These are phyloP conservation scores for Sugiyamaella chiloensis DNA, from an alignment of 805 yeast genomes.

Conservation along the genomic window DNA sequence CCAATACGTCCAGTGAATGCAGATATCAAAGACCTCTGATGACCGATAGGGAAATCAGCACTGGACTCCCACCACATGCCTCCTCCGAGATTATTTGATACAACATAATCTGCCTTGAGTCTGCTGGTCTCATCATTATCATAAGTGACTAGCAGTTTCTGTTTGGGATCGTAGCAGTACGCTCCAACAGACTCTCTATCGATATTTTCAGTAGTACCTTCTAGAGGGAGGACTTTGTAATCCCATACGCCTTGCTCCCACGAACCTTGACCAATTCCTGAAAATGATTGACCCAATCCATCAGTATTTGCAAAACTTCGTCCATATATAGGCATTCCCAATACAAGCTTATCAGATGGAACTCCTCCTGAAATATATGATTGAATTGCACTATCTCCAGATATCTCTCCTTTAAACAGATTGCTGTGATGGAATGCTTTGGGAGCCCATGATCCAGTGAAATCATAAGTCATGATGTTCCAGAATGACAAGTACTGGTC, in stretches of 20 bases:
- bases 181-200: conserved; percentile 56
- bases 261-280: conserved; percentile 41
- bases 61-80: conserved; percentile 95
- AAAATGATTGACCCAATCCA: conserved; percentile 43
- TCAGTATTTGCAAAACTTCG: conserved; percentile 45
- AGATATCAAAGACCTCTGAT: conserved; percentile 24
- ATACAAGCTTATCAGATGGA: conserved; percentile 48
- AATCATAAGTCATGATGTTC: conserved; percentile 93
- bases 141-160: conserved; percentile 50
- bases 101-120: conserved; percentile 59
- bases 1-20: conserved; percentile 20
- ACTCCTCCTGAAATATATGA: conserved; percentile 45
- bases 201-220: conserved; percentile 43
- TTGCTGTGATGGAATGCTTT: conserved; percentile 68
- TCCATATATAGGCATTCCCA: conserved; percentile 92
- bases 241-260: conserved; percentile 53
- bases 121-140: conserved; percentile 57
- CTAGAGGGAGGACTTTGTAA: conserved; percentile 53
- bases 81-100: conserved; percentile 57
- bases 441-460: conserved; percentile 72
- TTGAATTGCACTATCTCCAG: conserved; percentile 48
- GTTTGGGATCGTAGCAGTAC: conserved; percentile 43
- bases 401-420: conserved; percentile 47
- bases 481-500: conserved; percentile 60
- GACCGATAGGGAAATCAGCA: conserved; percentile 51